These are phyloP conservation scores for Gigaspora rosea DNA, from an alignment of 192 early-diverging fungal genomes.

Conservation along the genomic window DNA sequence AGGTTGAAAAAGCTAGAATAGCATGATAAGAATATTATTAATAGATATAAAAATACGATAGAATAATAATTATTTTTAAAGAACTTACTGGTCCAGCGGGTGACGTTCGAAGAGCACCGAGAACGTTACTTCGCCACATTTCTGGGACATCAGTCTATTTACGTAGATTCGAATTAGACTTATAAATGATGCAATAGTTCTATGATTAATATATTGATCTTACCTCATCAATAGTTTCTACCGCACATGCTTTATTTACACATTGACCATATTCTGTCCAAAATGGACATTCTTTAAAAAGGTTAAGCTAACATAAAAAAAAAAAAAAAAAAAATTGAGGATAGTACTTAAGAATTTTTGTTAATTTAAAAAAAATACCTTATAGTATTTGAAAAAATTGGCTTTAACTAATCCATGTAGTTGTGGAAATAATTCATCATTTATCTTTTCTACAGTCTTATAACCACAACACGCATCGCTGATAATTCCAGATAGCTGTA, in stretches of 20 bases:
- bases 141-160: constrained; percentile 43
- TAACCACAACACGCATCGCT: constrained; percentile 71
- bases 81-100: constrained; percentile 48
- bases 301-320: constrained; percentile 51
- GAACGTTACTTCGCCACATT: constrained; percentile 51
- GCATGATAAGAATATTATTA: not conserved
- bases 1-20: constrained; percentile 53
- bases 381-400: constrained; percentile 90
- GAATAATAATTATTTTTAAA: constrained; percentile 20
- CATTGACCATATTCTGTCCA: constrained; percentile 68
- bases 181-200: not conserved
- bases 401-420: constrained; percentile 80
- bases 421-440: constrained; percentile 66
- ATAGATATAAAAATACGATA: constrained; percentile 17
- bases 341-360: not conserved
- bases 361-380: constrained; percentile 48
- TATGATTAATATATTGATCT: not conserved
- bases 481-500: constrained; percentile 57
- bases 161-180: not conserved
- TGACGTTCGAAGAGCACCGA: constrained; percentile 74
- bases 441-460: constrained; percentile 74
- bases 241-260: constrained; percentile 67
- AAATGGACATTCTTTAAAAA: constrained; percentile 76
- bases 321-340: not conserved
- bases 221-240: constrained; percentile 65